These are phyloP conservation scores for Pleurotus giganteus DNA, from an alignment of 768 basidiomycete genomes.

Conservation along the genomic window DNA sequence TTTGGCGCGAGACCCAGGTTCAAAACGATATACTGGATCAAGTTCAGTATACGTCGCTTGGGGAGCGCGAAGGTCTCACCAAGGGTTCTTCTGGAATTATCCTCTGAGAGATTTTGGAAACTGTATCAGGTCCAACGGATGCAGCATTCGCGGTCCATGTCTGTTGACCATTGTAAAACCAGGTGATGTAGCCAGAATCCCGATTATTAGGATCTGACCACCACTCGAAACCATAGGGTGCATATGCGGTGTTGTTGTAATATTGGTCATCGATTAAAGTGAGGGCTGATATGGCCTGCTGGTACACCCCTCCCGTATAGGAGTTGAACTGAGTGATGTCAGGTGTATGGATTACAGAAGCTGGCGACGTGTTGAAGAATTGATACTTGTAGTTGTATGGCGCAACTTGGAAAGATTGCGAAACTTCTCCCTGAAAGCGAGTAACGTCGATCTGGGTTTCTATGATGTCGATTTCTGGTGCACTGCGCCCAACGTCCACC, in stretches of 20 bases:
- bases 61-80: constrained; percentile 44
- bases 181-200: constrained; percentile 76
- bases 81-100: constrained; percentile 91
- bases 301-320: constrained; percentile 69
- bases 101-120: constrained; percentile 57
- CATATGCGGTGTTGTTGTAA: constrained; percentile 56
- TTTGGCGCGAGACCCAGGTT: constrained; percentile 80
- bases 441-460: constrained; percentile 73
- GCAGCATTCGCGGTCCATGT: constrained; percentile 73
- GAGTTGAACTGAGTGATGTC: constrained; percentile 54
- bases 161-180: constrained; percentile 65
- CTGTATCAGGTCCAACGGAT: constrained; percentile 65
- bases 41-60: constrained; percentile 2
- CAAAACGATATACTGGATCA: constrained; percentile 69
- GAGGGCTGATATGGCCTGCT: constrained; percentile 74
- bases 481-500: constrained; percentile 64
- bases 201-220: constrained; percentile 71
- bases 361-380: constrained; percentile 52
- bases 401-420: constrained; percentile 79
- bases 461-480: constrained; percentile 91
- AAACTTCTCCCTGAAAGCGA: constrained; percentile 59
- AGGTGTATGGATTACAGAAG: constrained; percentile 51
- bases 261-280: constrained; percentile 50
- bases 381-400: constrained; percentile 74
- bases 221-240: constrained; percentile 75